Conservation (phyloP, 2,329 filamentous ascomycete species). For the Mycosphaerella sp. region DNA sequence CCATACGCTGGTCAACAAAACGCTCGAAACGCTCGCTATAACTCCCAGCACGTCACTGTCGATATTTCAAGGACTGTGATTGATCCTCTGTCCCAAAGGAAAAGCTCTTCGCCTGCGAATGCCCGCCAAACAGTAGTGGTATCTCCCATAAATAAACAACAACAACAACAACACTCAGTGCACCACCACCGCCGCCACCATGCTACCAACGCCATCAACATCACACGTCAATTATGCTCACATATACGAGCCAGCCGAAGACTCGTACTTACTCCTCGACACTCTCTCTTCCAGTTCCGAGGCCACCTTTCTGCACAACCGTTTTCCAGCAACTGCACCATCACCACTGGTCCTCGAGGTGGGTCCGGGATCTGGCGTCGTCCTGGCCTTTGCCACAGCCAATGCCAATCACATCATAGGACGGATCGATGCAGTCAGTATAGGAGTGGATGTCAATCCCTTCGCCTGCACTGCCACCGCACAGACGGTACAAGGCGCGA, state of each 20-base stretch:
- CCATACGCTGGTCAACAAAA: not conserved
- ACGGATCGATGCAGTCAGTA: conserved; percentile 59
- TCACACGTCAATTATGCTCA: conserved; percentile 82
- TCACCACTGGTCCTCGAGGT: conserved; percentile 68
- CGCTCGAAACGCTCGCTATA: not conserved
- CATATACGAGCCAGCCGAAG: conserved; percentile 92
- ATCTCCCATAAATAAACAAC: conserved; percentile 2
- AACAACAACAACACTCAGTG: not conserved
- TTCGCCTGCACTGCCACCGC: conserved; percentile 73
- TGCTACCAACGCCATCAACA: conserved; percentile 92
- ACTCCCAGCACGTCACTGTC: not conserved
- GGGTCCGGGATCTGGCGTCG: conserved; percentile 85
- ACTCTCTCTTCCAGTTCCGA: conserved; percentile 71
- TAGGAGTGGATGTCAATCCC: conserved; percentile 77
- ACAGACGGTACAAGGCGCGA: conserved; percentile 56
- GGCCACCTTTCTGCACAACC: conserved; percentile 57
- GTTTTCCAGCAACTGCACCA: conserved; percentile 45
- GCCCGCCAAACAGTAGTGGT: not conserved
- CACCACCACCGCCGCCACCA: conserved; percentile 76
- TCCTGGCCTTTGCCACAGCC: conserved; percentile 80
- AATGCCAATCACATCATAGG: conserved; percentile 69
- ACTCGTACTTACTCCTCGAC: conserved; percentile 90
- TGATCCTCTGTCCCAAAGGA: not conserved
- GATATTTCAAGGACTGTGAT: not conserved
- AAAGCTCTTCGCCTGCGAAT: not conserved